Evolutionary conservation across 495 filamentous ascomycete species (phyloP), one percentile per base, ranked within the genome.

Genomic region (Mytilinidion resinicola): DNA sequence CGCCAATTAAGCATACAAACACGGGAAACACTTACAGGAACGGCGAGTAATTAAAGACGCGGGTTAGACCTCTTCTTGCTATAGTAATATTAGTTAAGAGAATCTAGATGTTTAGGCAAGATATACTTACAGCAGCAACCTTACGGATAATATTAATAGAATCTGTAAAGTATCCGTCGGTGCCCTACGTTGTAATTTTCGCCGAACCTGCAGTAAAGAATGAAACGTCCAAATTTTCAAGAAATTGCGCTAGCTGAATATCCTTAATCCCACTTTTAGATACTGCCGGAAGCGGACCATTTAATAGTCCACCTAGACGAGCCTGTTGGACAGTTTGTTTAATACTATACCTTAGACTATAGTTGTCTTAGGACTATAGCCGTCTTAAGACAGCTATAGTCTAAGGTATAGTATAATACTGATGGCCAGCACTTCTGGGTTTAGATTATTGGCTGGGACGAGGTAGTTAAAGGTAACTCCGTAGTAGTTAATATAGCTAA

Each of bases 401-500:
- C n/a, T n/a, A n/a, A n/a, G n/a, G n/a, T n/a, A n/a, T n/a, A n/a
- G n/a, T n/a, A 57, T 57, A 25, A 57, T 57, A 37, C 55, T 57
- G 35, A 57, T 30, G 30, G 57, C 57, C 36, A 59, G 57, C 42
- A 59, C 57, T 54, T 59, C 57, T 54, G 49, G 57, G 51, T 53
- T 59, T 59, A 25, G 49, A 54, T 59, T 39, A 54, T 59, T 39
- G 57, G 57, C 57, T 37, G 57, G 51, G 57, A 59, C 49, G 20
- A 59, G 57, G 19, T 59, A 48, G 36, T 59, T 50, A 47, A 59
- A 59, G 48, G 57, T 59, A 54, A 59, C 57, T 53, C 57, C 49
- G 49, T 59, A 59, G 51, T 59, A 59, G 57, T 59, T 39, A 54
- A 59, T 59, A 25, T 54, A 54, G 57, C 57, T 59, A 46, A 42